Conservation (phyloP, 73 alveolate genomes). For the Symbiodinium pilosum region DNA sequence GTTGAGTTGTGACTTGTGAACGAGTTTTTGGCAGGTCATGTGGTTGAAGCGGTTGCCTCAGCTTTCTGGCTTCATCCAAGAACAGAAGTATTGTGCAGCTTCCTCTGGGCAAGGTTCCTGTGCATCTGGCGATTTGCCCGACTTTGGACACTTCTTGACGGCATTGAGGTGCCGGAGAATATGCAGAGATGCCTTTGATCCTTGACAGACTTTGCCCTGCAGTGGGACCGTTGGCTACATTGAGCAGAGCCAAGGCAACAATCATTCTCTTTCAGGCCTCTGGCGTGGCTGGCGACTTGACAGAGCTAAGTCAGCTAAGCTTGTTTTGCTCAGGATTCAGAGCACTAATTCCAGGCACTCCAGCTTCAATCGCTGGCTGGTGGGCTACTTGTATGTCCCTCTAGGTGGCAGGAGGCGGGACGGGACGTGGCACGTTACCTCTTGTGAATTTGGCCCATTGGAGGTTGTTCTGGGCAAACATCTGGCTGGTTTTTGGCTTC, state of each 20-base stretch:
- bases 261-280: conserved; percentile 48
- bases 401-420: conserved; percentile 98
- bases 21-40: too few species aligned
- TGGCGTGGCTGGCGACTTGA: conserved; percentile 31
- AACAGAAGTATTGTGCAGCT: too few species aligned
- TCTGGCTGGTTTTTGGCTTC: conserved; percentile 81
- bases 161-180: conserved; percentile 98
- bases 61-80: too few species aligned
- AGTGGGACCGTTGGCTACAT: too few species aligned
- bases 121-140: conserved; percentile 98
- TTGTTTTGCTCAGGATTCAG: neutral
- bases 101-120: conserved; percentile 97
- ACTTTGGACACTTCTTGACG: conserved; percentile 98
- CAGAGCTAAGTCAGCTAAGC: neutral
- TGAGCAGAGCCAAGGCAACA: conserved; percentile 69
- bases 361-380: conserved; percentile 98
- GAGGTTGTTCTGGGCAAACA: neutral
- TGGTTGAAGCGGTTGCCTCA: too few species aligned
- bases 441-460: too few species aligned
- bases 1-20: neutral
- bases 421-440: too few species aligned
- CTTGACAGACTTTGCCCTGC: conserved; percentile 89
- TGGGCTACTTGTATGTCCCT: conserved; percentile 98
- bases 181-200: conserved; percentile 98
- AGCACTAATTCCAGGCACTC: conserved; percentile 98